phyloP scores from a whole-genome alignment of 1,284 basidiomycete genomes.

The Sphagnurus paluster region DNA sequence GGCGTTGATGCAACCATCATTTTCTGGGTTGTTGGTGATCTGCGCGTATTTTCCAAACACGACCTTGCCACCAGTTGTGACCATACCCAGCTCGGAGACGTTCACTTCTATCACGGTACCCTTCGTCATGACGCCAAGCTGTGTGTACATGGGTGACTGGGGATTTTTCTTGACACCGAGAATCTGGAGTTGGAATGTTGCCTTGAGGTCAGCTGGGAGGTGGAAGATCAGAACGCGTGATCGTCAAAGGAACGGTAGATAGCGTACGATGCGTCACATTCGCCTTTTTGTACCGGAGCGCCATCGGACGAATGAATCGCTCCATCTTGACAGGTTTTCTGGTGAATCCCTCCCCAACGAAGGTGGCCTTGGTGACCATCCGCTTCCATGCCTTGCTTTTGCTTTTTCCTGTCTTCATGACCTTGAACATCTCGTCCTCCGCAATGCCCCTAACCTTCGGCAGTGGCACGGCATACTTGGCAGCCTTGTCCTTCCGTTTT shows the following conservation, averaged over 20 bases:
- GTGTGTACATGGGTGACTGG: conserved; percentile 96
- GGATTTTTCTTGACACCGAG: conserved; percentile 99
- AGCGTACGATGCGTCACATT: conserved; percentile 97
- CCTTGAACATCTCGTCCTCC: conserved; percentile 99
- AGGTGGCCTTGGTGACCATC: conserved; percentile 99
- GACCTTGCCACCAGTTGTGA: conserved; percentile 97
- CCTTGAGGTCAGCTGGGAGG: conserved; percentile 88
- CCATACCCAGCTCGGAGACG: conserved; percentile 95
- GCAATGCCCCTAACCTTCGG: conserved; percentile 98
- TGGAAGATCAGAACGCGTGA: conserved; percentile 9
- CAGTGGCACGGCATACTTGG: conserved; percentile 95
- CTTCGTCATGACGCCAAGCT: conserved; percentile 96
- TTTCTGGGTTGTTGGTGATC: conserved; percentile 95
- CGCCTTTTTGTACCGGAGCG: conserved; percentile 95
- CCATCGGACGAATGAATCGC: conserved; percentile 97
- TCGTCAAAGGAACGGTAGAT: background rate
- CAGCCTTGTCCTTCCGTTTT: conserved; percentile 98
- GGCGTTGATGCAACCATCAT: conserved; percentile 95
- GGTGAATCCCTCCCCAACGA: conserved; percentile 98
- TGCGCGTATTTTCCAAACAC: conserved; percentile 95
- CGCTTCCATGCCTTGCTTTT: conserved; percentile 99
- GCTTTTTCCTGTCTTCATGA: conserved; percentile 96
- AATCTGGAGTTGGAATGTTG: conserved; percentile 98
- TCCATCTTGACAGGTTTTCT: conserved; percentile 99
- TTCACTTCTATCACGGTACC: conserved; percentile 99